Percentiles rank a stretch among this genome's conserved stretches.
Evolutionary conservation across 1,284 basidiomycete species (phyloP).

Genomic region (Heterobasidion parviporum): DNA sequence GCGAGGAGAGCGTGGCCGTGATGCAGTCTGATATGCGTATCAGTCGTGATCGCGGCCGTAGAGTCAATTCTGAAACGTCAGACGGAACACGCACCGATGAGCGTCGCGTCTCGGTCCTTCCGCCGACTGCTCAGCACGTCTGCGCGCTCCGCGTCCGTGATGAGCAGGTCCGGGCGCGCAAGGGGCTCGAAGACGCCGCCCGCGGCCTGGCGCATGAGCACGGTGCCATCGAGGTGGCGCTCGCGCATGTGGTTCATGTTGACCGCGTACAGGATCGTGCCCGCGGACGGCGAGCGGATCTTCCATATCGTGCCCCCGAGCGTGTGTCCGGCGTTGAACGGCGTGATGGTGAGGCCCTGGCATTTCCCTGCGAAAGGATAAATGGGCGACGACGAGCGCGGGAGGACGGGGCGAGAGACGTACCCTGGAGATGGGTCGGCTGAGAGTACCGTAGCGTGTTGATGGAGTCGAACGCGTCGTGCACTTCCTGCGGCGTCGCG

Average conservation of each 20-base stretch:
- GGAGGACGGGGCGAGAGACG: slow-evolving; percentile 12
- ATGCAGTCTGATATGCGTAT: slow-evolving; percentile 59
- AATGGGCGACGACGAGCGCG: background rate
- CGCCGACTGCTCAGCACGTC: slow-evolving; percentile 78
- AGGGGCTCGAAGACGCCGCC: slow-evolving; percentile 84
- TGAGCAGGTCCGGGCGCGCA: slow-evolving; percentile 84
- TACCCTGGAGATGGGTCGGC: slow-evolving; percentile 91
- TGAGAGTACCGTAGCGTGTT: slow-evolving; percentile 94
- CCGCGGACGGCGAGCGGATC: slow-evolving; percentile 92
- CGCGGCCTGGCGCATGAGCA: slow-evolving; percentile 63
- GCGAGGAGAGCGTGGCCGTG: slow-evolving; percentile 71
- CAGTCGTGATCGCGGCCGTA: slow-evolving; percentile 8
- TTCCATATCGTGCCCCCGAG: slow-evolving; percentile 99
- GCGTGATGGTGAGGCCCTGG: slow-evolving; percentile 90
- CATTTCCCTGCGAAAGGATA: slow-evolving; percentile 59
- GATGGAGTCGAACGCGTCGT: slow-evolving; percentile 89
- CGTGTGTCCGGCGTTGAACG: slow-evolving; percentile 93
- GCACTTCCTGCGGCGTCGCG: slow-evolving; percentile 79
- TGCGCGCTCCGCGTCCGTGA: slow-evolving; percentile 87
- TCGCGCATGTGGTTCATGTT: slow-evolving; percentile 97
- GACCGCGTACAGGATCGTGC: slow-evolving; percentile 93
- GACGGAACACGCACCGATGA: slow-evolving; percentile 59
- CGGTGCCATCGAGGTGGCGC: slow-evolving; percentile 92
- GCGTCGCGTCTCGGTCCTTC: slow-evolving; percentile 85
- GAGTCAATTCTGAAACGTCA: slow-evolving; percentile 1